phyloP scores from a whole-genome alignment of 164 flowering plant species.

The Echeveria elegans region DNA sequence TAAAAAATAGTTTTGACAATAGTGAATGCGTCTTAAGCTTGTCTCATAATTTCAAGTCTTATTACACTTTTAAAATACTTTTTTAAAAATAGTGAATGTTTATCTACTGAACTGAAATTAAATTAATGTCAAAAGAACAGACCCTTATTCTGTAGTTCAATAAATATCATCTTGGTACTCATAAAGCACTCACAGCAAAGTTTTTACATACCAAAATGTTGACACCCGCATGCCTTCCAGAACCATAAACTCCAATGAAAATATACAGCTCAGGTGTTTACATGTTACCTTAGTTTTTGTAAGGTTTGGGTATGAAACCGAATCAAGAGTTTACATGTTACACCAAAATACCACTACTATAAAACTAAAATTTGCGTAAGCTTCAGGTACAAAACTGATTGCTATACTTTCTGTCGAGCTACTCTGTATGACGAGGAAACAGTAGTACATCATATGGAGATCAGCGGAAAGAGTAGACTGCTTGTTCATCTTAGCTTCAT shows the following conservation, averaged over 20 bases:
- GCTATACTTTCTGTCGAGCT: not conserved
- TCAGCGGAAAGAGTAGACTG: not conserved
- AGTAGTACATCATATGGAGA: not conserved
- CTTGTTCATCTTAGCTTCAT: not conserved
- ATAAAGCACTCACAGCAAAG: not conserved
- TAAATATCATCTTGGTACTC: not conserved
- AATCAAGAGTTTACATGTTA: not conserved
- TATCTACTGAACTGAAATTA: no score
- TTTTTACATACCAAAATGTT: no score
- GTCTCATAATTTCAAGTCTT: no score
- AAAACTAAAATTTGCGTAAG: not conserved
- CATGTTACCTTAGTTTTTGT: no score
- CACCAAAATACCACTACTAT: not conserved
- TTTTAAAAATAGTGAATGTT: no score
- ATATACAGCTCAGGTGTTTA: not conserved
- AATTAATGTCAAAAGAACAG: no score
- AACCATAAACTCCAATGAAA: not conserved
- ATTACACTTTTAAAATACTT: no score
- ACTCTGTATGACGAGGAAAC: not conserved
- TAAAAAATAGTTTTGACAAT: no score
- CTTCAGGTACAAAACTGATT: not conserved
- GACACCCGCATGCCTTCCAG: no score
- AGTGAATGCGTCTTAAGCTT: no score
- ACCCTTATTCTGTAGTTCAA: no score
- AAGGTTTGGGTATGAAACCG: no score